Base-by-base conservation (phyloP, 176 grass and related monocot genomes). In the maize (Zea mays) region DNA sequence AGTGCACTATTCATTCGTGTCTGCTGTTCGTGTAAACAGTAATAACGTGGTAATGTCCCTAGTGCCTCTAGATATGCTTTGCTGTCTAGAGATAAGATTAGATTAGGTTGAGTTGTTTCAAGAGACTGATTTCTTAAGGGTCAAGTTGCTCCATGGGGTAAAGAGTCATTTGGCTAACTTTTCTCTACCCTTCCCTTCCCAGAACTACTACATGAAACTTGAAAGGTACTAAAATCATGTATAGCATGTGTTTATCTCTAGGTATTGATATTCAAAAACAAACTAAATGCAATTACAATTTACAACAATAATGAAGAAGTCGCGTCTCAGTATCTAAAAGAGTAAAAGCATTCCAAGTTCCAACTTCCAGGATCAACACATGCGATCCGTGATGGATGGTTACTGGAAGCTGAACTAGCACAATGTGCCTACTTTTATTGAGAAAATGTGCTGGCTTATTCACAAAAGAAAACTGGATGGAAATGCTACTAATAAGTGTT, bases 381-480 rank as follows among this genome's bases (percentile, higher is more conserved):
- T 48, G 63, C 1, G 9, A 56, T 33, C 16, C 16, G 45, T 10
- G 37, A 60, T 21, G 35, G 72, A 15, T 67, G 59, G 21, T 38
- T 83, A 15, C 67, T 34, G n/a, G 15, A 49, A 49, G 59, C 19
- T 27, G 27, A 27, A 27, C 27, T 43, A 70, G 49, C 49, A 77
- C 7, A 70, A 43, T 38, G n/a, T 35, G 16, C 39, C 19, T 17
- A 71, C 2, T 56, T 55, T 77, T 38, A 76, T 40, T 21, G 9
- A 58, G 7, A 78, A 52, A 78, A 61, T 60, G 50, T 66, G 21
- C 3, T 37, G 10, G 33, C 60, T 15, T 57, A 71, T 36, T 48
- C 45, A 76, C 40, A 47, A 8, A 20, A 60, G 41, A 77, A 74
- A 82, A 57, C 9, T 49, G 60, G 50, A 73, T 77, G 64, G 42